Percentiles rank a stretch among this genome's conserved stretches.
These are phyloP conservation scores for Sporothrix inflata DNA, from an alignment of 2,329 filamentous ascomycete genomes.

Conservation along the genomic window DNA sequence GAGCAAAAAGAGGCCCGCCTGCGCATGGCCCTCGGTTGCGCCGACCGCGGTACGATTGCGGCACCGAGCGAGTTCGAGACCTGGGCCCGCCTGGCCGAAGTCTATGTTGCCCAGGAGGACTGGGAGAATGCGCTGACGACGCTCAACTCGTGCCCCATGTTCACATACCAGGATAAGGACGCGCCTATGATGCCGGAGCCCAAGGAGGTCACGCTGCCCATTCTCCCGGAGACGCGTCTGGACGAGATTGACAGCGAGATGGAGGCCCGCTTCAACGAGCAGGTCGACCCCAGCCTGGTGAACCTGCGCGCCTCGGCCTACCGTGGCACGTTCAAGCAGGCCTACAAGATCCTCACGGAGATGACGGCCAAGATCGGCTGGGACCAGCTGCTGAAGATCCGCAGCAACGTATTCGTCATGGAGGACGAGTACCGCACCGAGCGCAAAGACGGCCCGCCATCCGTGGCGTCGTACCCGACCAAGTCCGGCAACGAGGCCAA, in stretches of 20 bases:
- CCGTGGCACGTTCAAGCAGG: constrained; percentile 93
- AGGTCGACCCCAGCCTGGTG: constrained; percentile 83
- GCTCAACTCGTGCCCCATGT: constrained; percentile 98
- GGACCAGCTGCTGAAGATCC: constrained; percentile 92
- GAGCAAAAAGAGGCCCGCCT: constrained; percentile 68
- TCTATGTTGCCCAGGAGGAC: constrained; percentile 91
- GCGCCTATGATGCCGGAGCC: constrained; percentile 93
- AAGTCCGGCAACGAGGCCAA: constrained; percentile 59
- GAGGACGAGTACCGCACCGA: constrained; percentile 97
- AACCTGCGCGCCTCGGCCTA: constrained; percentile 87
- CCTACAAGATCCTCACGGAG: constrained; percentile 90
- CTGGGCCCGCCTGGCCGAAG: constrained; percentile 90
- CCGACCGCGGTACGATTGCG: constrained; percentile 90
- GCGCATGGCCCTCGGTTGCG: constrained; percentile 86
- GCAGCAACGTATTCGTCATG: constrained; percentile 98
- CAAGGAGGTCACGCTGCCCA: constrained; percentile 82
- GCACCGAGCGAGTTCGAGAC: constrained; percentile 97
- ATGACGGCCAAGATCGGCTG: constrained; percentile 97
- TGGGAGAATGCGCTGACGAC: constrained; percentile 96
- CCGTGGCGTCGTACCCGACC: constrained; percentile 46
- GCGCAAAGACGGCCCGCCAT: constrained; percentile 62
- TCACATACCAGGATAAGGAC: constrained; percentile 99
- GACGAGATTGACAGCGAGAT: constrained; percentile 96
- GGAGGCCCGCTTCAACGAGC: constrained; percentile 77
- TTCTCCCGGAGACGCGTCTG: constrained; percentile 83